Base-by-base conservation (phyloP, 2,329 filamentous ascomycete genomes). In the Ustulina deusta region DNA sequence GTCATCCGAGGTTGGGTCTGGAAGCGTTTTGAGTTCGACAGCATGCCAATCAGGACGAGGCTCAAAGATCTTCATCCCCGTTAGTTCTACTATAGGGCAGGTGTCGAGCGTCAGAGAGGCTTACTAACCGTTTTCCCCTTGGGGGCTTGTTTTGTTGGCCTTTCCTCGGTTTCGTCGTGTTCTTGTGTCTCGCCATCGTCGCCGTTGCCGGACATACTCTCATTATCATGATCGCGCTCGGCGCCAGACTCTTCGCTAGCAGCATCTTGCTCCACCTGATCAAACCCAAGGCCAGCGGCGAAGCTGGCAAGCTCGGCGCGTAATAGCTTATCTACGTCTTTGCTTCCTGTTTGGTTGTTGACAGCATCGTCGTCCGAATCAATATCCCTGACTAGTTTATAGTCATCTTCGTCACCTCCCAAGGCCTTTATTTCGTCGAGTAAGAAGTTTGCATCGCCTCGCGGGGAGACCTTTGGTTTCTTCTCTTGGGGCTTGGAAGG, bases 381-480 rank as follows among this genome's bases (percentile, higher is more conserved):
- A 6, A 85, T 79, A 66, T 85, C 87, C 48, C 83, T 85, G 61
- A 91, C 84, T 38, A 91, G 83, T 40, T 87, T 85, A 49, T 90
- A 77, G 70, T 91, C 90, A 48, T 87, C 83, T 77, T 91, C 87
- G 61, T 90, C 88, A 15, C 90, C 90, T 3, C 89, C 90, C 1
- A 92, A 81, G 15, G 87, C 87, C 70, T 84, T 82, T 69, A 91
- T 91, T 74, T 91, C 90, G 63, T 87, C 84, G 7, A 91, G 79
- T 4, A 91, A 80, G 13, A 78, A 76, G 32, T 70, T 73, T 44
- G 66, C 66, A 36, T 81, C 79, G 49, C 74, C 75, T 27, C 75
- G 70, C 27, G 58, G 49, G 61, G 63, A 36, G 38, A 20, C 27
- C 1, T 62, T 69, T 6, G 51, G 63, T 51, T 58, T 69, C 65